A percentile compares a stretch with the other conserved stretches of the same genome.
These are phyloP conservation scores for Nakazawaea ishiwadae DNA, from an alignment of 805 yeast genomes.

Conservation along the genomic window DNA sequence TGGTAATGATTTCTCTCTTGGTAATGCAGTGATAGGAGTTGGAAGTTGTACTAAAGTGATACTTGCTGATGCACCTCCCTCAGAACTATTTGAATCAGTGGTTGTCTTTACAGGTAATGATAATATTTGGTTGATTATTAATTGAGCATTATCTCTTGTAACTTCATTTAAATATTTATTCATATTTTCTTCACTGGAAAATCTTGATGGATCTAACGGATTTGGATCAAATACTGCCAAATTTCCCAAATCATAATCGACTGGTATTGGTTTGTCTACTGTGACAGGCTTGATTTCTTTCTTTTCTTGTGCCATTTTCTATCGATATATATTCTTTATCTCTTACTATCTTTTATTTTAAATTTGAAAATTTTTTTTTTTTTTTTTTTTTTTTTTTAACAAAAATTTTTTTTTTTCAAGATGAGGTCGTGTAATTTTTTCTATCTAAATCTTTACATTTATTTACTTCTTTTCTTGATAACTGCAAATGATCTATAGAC, in stretches of 20 bases:
- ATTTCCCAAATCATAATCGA: constrained; percentile 84
- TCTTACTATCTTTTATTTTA: not conserved
- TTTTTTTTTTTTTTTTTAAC: too few species aligned
- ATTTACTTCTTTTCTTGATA: too few species aligned
- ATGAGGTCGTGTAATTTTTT: too few species aligned
- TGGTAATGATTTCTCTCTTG: constrained; percentile 95
- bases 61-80: constrained; percentile 59
- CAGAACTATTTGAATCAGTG: constrained; percentile 58
- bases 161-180: constrained; percentile 60
- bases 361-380: not conserved
- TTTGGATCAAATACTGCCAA: constrained; percentile 86
- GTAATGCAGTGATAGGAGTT: constrained; percentile 72
- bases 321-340: not conserved
- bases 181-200: constrained; percentile 48
- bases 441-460: too few species aligned
- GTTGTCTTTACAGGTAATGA: constrained; percentile 88
- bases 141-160: constrained; percentile 90
- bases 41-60: constrained; percentile 85
- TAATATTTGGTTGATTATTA: constrained; percentile 83
- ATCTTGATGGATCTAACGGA: constrained; percentile 63
- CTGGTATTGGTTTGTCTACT: constrained; percentile 90
- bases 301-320: constrained; percentile 1
- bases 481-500: too few species aligned
- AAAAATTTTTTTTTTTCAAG: too few species aligned
- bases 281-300: constrained; percentile 57